A percentile compares a stretch with the other conserved stretches of the same genome.
phyloP scores from a whole-genome alignment of 2,329 filamentous ascomycete species.

The Tolypocladium endophyticum region DNA sequence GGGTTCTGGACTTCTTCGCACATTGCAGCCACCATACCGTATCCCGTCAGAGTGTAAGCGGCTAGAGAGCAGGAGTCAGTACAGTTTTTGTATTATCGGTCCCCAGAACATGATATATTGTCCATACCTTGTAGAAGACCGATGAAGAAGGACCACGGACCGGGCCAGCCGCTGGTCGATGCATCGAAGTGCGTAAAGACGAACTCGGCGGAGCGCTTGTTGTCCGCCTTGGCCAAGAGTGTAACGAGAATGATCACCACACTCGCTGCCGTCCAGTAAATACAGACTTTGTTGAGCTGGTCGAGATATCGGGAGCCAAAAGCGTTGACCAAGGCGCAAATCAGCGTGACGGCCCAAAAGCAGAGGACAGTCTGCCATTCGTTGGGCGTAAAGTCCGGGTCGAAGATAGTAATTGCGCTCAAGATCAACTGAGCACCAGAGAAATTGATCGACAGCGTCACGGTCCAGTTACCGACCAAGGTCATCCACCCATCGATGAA shows the following conservation, averaged over 20 bases:
- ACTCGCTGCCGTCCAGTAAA: constrained; percentile 61
- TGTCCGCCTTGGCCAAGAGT: constrained; percentile 54
- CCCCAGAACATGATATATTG: neutral
- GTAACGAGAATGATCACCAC: constrained; percentile 63
- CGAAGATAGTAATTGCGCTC: constrained; percentile 55
- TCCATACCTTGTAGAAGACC: constrained; percentile 37
- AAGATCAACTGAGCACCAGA: constrained; percentile 59
- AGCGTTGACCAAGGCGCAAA: constrained; percentile 56
- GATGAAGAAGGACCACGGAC: constrained; percentile 49
- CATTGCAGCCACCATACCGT: constrained; percentile 44
- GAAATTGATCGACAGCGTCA: constrained; percentile 60
- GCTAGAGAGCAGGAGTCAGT: constrained; percentile 22
- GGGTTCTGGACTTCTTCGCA: constrained; percentile 51
- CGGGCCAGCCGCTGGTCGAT: constrained; percentile 56
- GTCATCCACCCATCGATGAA: constrained; percentile 69
- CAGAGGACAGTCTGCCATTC: constrained; percentile 67
- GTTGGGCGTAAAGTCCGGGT: constrained; percentile 47
- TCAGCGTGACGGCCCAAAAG: constrained; percentile 57
- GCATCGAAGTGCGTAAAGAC: constrained; percentile 64
- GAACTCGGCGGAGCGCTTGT: constrained; percentile 44
- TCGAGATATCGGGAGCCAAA: constrained; percentile 50
- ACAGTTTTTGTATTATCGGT: no score
- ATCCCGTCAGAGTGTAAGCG: constrained; percentile 31
- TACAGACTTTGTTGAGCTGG: constrained; percentile 58
- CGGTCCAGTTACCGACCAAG: constrained; percentile 59